Conservation (phyloP, 192 early-diverging fungal genomes). For the Coemansia sp. region DNA sequence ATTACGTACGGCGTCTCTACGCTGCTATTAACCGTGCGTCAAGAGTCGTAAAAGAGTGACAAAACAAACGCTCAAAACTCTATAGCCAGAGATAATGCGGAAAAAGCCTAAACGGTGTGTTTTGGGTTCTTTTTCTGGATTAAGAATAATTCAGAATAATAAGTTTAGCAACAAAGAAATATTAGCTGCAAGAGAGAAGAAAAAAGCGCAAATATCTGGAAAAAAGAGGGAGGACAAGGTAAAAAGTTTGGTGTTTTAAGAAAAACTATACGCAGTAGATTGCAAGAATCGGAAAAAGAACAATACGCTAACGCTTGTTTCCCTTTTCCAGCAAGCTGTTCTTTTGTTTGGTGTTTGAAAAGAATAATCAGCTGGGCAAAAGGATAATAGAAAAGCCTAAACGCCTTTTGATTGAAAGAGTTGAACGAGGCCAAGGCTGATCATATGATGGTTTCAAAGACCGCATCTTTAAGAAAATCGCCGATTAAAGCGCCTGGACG, state of each 20-base stretch:
- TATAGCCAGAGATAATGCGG: not conserved
- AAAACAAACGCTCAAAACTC: not conserved
- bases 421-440: not conserved
- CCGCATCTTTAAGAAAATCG: not conserved
- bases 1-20: not conserved
- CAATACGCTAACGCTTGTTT: not conserved
- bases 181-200: not conserved
- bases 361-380: slow-evolving; percentile 6
- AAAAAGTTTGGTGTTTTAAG: not conserved
- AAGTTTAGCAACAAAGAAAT: not conserved
- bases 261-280: not conserved
- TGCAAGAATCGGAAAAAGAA: not conserved
- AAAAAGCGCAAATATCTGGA: too few relatives aligned
- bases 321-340: not conserved
- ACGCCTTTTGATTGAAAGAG: not conserved
- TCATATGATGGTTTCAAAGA: not conserved
- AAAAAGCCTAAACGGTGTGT: not conserved
- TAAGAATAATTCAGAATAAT: not conserved
- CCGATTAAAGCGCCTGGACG: slow-evolving; percentile 2
- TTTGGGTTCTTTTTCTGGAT: not conserved
- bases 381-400: not conserved
- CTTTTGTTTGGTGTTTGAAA: not conserved
- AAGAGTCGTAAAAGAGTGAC: not conserved
- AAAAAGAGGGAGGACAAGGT: not conserved
- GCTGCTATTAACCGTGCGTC: not conserved